Base-by-base conservation (phyloP, 257 asterid species). In the Pogostemon cablin region DNA sequence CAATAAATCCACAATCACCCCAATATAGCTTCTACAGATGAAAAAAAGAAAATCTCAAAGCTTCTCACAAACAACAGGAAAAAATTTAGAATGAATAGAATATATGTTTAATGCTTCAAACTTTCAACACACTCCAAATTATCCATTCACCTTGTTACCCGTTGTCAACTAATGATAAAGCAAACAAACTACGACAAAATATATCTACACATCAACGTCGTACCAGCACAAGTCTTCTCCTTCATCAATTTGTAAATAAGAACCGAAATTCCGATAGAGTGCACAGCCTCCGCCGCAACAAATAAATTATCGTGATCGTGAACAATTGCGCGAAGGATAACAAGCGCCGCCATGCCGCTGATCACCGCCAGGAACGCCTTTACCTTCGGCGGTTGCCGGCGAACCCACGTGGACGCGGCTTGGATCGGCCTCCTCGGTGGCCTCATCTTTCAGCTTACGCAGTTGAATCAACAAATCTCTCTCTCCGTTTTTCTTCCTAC, bases 151-250 rank as follows among this genome's bases (percentile, higher is more conserved):
- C 55, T 37, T 53, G 56, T 41, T 66, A 63, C 43, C 49, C 66
- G 52, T 6, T 25, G 32, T 49, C 62, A 68, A 67, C 50, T 57
- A 48, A 60, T 34, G 15, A 5, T 3, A 57, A 57, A 57, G 43
- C 56, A 59, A 55, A 6, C 20, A 65, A 43, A 17, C 0, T 15
- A 15, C 17, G 17, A 15, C 17, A 15, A 15, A 41, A 12, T 25
- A 46, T 59, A 41, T 63, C 5, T 6, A 39, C 44, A 54, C 5
- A 60, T 34, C 47, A 63, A 49, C 17, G 47, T 9, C 70, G 43
- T 81, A 93, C 98, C 98, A 15, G 98, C 92, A 81, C 98, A 93
- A 71, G 97, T 93, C 82, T 81, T 90, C 81, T 90, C 98, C 88
- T 90, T 90, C 84, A 74, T 87, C 81, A 93, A 88, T 82, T 93